Conservation (phyloP, 345 rosid species). For the Pelargonium nanum region DNA sequence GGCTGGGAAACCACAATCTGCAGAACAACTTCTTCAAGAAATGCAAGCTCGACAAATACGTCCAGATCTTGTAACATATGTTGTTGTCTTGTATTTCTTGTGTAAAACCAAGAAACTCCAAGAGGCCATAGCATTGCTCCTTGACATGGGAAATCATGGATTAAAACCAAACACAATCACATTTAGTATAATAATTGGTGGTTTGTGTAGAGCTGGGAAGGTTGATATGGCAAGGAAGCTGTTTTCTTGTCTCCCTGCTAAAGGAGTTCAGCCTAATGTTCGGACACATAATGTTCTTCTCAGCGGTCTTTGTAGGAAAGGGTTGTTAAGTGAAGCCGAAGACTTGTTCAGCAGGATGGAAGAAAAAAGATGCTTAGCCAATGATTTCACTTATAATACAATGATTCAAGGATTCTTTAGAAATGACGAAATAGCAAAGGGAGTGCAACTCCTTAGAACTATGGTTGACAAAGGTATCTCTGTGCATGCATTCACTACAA, state of each 20-base stretch:
- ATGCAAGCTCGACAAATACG: neutral
- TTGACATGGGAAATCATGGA: slow-evolving; percentile 1
- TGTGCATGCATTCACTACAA: neutral
- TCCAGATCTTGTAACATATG: slow-evolving; percentile 5
- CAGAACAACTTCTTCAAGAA: slow-evolving; percentile 1
- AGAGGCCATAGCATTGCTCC: neutral
- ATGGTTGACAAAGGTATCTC: neutral
- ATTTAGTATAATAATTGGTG: slow-evolving; percentile 74
- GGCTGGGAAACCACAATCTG: slow-evolving; percentile 1
- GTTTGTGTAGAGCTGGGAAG: slow-evolving; percentile 74
- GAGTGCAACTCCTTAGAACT: slow-evolving; percentile 29
- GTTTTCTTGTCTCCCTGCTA: neutral
- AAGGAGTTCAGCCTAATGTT: neutral
- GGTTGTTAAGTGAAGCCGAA: slow-evolving; percentile 17
- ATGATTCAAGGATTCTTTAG: neutral
- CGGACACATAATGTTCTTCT: neutral
- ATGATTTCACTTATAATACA: neutral
- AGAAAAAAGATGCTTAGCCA: neutral
- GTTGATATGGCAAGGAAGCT: slow-evolving; percentile 50
- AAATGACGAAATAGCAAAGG: slow-evolving; percentile 34
- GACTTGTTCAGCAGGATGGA: neutral
- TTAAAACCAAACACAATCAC: slow-evolving; percentile 50
- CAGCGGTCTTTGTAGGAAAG: slow-evolving; percentile 26
- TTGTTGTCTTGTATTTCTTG: slow-evolving; percentile 10
- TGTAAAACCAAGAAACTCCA: slow-evolving; percentile 5